phyloP scores from a whole-genome alignment of 2,329 filamentous ascomycete genomes.

The Calonectria pteridis region DNA sequence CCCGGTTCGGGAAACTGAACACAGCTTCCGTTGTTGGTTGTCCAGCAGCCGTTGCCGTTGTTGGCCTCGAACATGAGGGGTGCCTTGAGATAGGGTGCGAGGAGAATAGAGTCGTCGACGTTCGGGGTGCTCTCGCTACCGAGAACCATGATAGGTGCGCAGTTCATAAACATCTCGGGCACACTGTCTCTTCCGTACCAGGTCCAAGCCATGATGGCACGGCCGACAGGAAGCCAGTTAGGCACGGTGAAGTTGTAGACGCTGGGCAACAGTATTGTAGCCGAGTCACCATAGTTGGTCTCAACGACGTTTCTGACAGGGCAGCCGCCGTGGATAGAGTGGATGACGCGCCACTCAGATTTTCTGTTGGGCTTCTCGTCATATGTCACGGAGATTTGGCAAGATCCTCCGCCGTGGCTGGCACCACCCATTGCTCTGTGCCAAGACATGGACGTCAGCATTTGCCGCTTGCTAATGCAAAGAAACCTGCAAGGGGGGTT shows the following conservation, averaged over 20 bases:
- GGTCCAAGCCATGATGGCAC: constrained; percentile 77
- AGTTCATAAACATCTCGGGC: constrained; percentile 95
- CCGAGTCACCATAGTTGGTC: constrained; percentile 5
- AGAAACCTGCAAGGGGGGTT: background rate
- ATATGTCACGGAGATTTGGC: constrained; percentile 84
- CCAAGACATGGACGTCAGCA: background rate
- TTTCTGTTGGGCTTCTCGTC: constrained; percentile 72
- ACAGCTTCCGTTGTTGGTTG: constrained; percentile 4
- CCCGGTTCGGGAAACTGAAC: constrained; percentile 8
- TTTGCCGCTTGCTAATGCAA: background rate
- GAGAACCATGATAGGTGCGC: constrained; percentile 76
- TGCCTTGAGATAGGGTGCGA: background rate
- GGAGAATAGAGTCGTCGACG: background rate
- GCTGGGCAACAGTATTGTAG: background rate
- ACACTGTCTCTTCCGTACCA: constrained; percentile 92
- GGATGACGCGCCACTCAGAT: constrained; percentile 1
- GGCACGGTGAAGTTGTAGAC: constrained; percentile 5
- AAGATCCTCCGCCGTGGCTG: constrained; percentile 74
- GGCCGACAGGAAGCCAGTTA: background rate
- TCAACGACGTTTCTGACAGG: background rate
- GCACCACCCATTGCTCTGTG: constrained; percentile 15
- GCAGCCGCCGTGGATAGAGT: background rate
- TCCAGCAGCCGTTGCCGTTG: constrained; percentile 20
- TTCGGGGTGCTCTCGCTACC: constrained; percentile 42
- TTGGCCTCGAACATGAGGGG: constrained; percentile 11